phyloP scores from a whole-genome alignment of 1,139 yeast species.

The Kurtzmaniella quercitrusa region DNA sequence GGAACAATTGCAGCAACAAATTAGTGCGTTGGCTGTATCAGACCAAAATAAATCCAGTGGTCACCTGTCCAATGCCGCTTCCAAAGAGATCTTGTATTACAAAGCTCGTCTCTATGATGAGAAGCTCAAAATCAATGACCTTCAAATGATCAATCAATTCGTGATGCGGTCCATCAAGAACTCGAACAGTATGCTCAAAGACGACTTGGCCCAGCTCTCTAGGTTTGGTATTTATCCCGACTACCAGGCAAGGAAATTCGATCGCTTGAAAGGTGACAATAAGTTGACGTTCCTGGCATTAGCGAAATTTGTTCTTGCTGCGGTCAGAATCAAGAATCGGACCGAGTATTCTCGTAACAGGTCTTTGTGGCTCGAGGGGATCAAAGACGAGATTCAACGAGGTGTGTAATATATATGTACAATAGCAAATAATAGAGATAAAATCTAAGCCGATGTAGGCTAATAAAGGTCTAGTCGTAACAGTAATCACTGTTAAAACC shows the following conservation, averaged over 20 bases:
- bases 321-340: slow-evolving; percentile 46
- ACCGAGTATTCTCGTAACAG: slow-evolving; percentile 24
- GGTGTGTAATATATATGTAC: neutral
- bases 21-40: slow-evolving; percentile 3
- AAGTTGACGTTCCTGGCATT: slow-evolving; percentile 24
- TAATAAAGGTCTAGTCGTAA: too few relatives aligned
- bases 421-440: neutral
- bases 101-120: slow-evolving; percentile 36
- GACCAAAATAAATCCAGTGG: neutral
- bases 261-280: slow-evolving; percentile 10
- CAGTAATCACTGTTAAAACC: too few relatives aligned
- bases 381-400: slow-evolving; percentile 26
- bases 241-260: slow-evolving; percentile 19
- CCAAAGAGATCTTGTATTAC: slow-evolving; percentile 30
- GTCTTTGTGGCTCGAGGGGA: slow-evolving; percentile 17
- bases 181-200: slow-evolving; percentile 34
- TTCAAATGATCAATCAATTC: slow-evolving; percentile 48
- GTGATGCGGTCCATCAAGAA: slow-evolving; percentile 43
- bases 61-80: neutral
- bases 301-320: slow-evolving; percentile 54
- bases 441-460: too few relatives aligned
- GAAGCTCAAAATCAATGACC: slow-evolving; percentile 41
- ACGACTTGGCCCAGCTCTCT: slow-evolving; percentile 41
- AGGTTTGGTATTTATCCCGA: slow-evolving; percentile 52
- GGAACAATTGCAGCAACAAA: slow-evolving; percentile 12